Base-by-base conservation (phyloP, 176 grass and related monocot genomes). In the Aegilops bicornis region DNA sequence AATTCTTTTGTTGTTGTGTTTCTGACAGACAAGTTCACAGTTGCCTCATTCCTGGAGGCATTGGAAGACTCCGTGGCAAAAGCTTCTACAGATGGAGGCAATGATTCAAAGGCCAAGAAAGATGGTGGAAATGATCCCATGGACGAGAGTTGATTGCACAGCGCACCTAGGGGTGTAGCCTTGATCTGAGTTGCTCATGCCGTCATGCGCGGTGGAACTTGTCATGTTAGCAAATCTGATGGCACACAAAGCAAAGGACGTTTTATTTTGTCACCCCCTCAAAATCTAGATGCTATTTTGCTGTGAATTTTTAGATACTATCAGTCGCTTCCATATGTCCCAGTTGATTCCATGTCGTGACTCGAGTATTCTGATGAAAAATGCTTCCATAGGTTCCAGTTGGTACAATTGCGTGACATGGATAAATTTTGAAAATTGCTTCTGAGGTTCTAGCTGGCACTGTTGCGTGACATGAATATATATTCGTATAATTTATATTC, bases 31-130 rank as follows among this genome's bases (percentile, higher is more conserved):
- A 96, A 92, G 73, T 91, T 92, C 76, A 98, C 97, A 4, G 94
- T 98, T 64, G 87, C 75, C 0, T 98, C 97, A 56, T 98, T 98
- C 87, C 90, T 98, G 3, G 97, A 98, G 92, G 94, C 94, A 85
- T 88, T 98, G 36, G 94, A 96, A 78, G 97, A 98, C 71, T 88
- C 92, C 0, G 92, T 92, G 40, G 69, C 79, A 82, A 94, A 91
- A 84, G 52, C 66, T 31, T 83, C 72, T 35, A 71, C 76, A 37
- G 66, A 66, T 82, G 91, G 77, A 84, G 81, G 17, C 76, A 87
- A 91, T 45, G 69, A 54, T 76, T 73, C 11, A 2, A 47, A 39
- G 61, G 20, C 88, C 35, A 84, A 87, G 69, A 86, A 31, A 89
- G 81, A 79, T 8, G 16, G 84, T 70, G 79, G 77, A 66, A 89